Conservation (phyloP, 2,329 filamentous ascomycete genomes). For the Hymenoscyphus infarciens region DNA sequence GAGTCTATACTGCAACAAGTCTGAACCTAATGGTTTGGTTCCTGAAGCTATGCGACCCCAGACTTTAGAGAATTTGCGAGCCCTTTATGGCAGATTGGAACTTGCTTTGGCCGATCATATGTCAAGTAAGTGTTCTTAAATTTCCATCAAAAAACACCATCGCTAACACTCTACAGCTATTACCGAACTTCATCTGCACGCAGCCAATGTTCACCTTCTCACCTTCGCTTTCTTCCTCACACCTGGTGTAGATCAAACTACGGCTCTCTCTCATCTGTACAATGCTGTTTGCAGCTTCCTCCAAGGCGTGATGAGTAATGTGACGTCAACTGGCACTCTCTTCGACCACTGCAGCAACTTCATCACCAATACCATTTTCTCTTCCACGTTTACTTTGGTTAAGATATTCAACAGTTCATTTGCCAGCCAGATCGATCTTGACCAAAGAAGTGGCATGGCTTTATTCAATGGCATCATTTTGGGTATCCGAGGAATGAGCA, state of each 20-base stretch:
- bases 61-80: constrained; percentile 1
- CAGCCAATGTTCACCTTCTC: constrained; percentile 22
- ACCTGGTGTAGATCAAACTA: constrained; percentile 38
- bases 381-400: constrained; percentile 59
- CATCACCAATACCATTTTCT: constrained; percentile 64
- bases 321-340: constrained; percentile 33
- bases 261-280: constrained; percentile 45
- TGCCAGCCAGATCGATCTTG: constrained; percentile 51
- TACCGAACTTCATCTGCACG: constrained; percentile 21
- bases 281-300: constrained; percentile 33
- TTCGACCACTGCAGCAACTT: constrained; percentile 53
- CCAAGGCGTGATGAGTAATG: constrained; percentile 19
- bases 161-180: constrained; percentile 15
- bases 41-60: constrained; percentile 38
- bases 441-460: constrained; percentile 45
- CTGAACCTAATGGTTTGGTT: constrained; percentile 40
- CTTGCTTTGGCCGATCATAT: constrained; percentile 5
- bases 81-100: background rate
- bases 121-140: constrained; percentile 11
- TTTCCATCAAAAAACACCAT: background rate
- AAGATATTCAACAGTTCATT: constrained; percentile 66
- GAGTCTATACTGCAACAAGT: constrained; percentile 54
- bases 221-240: constrained; percentile 28
- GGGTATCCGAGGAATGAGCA: constrained; percentile 56
- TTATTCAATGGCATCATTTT: constrained; percentile 58